A percentile compares a stretch with the other conserved stretches of the same genome.
Conservation (phyloP, 495 filamentous ascomycete genomes). For the Penicillium maclennaniae region DNA sequence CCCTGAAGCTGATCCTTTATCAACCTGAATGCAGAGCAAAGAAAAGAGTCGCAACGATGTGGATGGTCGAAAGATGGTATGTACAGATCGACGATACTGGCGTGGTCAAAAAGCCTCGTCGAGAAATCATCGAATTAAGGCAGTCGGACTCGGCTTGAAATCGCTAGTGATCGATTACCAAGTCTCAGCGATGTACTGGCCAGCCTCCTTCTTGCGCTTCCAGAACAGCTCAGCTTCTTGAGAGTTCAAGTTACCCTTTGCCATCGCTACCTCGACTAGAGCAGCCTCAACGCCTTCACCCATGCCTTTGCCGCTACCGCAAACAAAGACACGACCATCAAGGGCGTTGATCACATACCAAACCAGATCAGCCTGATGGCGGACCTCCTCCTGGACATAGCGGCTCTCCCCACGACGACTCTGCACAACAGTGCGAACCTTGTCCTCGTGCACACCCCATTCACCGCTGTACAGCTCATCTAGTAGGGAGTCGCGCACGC, state of each 20-base stretch:
- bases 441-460: slow-evolving; percentile 88
- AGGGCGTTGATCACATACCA: slow-evolving; percentile 94
- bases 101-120: background rate
- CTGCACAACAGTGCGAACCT: slow-evolving; percentile 92
- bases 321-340: slow-evolving; percentile 93
- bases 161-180: slow-evolving; percentile 22
- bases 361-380: slow-evolving; percentile 85
- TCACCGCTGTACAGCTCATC: slow-evolving; percentile 96
- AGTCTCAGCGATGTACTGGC: slow-evolving; percentile 76
- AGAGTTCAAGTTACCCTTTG: slow-evolving; percentile 68
- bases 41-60: background rate
- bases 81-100: background rate
- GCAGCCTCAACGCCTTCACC: slow-evolving; percentile 90
- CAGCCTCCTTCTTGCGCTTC: slow-evolving; percentile 75
- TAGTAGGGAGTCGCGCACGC: slow-evolving; percentile 84
- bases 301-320: slow-evolving; percentile 92
- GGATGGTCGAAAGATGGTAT: background rate
- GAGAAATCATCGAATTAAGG: background rate
- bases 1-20: background rate
- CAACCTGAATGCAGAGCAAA: background rate
- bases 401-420: slow-evolving; percentile 71
- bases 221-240: slow-evolving; percentile 76
- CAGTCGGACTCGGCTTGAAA: background rate
- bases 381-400: slow-evolving; percentile 85
- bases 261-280: slow-evolving; percentile 74